Evolutionary conservation across 106 monocot species (phyloP).

Genomic region (Acanthochlamys bracteata): DNA sequence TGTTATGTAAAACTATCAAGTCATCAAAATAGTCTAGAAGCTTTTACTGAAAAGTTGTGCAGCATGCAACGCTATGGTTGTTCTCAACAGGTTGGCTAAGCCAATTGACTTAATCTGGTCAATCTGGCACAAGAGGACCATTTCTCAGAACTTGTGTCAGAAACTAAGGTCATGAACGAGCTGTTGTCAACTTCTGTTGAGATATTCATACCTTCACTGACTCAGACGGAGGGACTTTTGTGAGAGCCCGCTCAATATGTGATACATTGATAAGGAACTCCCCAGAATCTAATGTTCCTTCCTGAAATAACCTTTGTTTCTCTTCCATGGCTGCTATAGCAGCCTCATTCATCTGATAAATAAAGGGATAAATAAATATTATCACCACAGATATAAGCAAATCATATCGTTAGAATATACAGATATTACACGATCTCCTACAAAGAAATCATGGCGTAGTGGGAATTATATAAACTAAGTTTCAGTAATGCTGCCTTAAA

Average conservation of each 20-base stretch:
- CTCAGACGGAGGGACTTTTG: slow-evolving; percentile 39
- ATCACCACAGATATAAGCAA: neutral
- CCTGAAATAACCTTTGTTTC: slow-evolving; percentile 18
- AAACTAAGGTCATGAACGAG: neutral
- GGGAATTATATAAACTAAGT: no score
- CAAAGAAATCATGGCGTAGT: no score
- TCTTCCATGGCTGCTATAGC: slow-evolving; percentile 52
- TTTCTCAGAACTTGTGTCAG: neutral
- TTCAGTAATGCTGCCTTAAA: no score
- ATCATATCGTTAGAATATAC: neutral
- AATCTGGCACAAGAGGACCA: neutral
- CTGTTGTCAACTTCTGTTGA: neutral
- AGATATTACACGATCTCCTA: neutral
- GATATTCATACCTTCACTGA: slow-evolving; percentile 41
- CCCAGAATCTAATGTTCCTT: slow-evolving; percentile 6
- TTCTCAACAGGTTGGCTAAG: neutral
- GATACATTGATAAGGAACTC: slow-evolving; percentile 29
- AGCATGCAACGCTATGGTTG: neutral
- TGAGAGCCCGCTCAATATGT: slow-evolving; percentile 57
- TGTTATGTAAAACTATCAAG: no score
- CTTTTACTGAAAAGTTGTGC: neutral
- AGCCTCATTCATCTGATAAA: slow-evolving; percentile 59
- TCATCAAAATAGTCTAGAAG: neutral
- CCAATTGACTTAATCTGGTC: neutral
- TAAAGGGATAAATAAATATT: neutral